Base-by-base conservation (phyloP, 2,329 filamentous ascomycete species). In the Penicillium hordei region DNA sequence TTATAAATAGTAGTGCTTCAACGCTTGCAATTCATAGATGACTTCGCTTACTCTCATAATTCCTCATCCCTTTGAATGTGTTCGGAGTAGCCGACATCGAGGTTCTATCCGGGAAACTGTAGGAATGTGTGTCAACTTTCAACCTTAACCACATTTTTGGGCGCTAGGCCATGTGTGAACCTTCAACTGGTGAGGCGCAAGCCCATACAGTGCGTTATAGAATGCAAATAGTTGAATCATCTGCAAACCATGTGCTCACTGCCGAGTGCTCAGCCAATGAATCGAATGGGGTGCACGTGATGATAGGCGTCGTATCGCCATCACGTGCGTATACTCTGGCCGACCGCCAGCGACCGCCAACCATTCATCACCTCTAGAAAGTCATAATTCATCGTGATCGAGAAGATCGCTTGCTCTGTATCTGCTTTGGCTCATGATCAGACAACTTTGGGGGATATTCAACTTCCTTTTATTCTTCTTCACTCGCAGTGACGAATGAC, bases 251-350 rank as follows among this genome's bases (percentile, higher is more conserved):
- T 31, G 7, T 19, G 33, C 5, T 21, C 27, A 45, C 31, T 45
- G 19, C 7, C 29, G 8, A 17, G 38, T 42, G 19, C 15, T 17
- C 49, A 43, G 23, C 13, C 13, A 21, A 21, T 23, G 19, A 42
- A 31, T 42, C n/a, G 19, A 27, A 7, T 29, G n/a, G 12, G 10
- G 17, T 36, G 21, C 50, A 52, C 50, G 50, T 52, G 50, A 52
- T 45, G 50, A 52, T 52, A 36, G 17, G 12, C 4, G n/a, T 23
- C 29, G 3, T 45, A 46, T 36, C 50, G 17, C 21, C 23, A 52
- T 52, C 58, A 60, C 58, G 55, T 60, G 55, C 25, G 49, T 46
- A 17, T n/a, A 21, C 13, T 36, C 29, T 23, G 23, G 43, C 27
- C 50, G 19, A 45, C 50, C 50, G 40, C 39, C 50, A 49, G 52